Conservation (phyloP, 1,284 basidiomycete genomes). For the Cerrena zonata region DNA sequence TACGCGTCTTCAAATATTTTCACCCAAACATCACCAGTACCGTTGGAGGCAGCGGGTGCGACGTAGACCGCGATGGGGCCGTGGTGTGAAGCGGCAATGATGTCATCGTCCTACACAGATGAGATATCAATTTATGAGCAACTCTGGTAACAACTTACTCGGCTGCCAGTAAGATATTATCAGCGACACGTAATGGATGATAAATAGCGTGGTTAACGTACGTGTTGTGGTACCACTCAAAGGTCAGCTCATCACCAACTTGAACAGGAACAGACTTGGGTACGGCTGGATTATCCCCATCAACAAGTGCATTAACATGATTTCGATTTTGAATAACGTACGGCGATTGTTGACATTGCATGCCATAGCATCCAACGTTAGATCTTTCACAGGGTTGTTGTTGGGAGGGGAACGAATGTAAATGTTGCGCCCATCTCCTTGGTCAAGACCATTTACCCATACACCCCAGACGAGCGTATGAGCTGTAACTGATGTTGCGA, state of each 20-base stretch:
- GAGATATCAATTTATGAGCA: not conserved
- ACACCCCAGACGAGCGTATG: constrained; percentile 13
- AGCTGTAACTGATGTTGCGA: constrained; percentile 6
- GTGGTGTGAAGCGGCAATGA: constrained; percentile 6
- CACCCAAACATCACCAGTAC: constrained; percentile 10
- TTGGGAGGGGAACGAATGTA: constrained; percentile 12
- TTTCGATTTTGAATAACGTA: constrained; percentile 2
- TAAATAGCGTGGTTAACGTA: not conserved
- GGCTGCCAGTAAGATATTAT: not conserved
- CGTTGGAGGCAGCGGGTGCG: constrained; percentile 10
- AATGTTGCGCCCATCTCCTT: constrained; percentile 10
- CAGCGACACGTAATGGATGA: not conserved
- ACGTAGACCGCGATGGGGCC: constrained; percentile 11
- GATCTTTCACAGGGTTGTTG: constrained; percentile 12
- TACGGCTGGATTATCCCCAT: constrained; percentile 1
- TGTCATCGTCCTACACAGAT: constrained; percentile 2
- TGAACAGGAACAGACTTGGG: constrained; percentile 7
- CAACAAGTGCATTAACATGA: not conserved
- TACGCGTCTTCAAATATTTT: constrained; percentile 12
- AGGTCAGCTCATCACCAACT: constrained; percentile 8
- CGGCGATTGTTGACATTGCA: constrained; percentile 12
- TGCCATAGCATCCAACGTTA: constrained; percentile 8
- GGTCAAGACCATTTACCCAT: constrained; percentile 13
- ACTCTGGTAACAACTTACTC: not conserved
- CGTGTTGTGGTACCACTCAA: constrained; percentile 15